Evolutionary conservation across 495 filamentous ascomycete species (phyloP).

Genomic region (Neurospora sp.): DNA sequence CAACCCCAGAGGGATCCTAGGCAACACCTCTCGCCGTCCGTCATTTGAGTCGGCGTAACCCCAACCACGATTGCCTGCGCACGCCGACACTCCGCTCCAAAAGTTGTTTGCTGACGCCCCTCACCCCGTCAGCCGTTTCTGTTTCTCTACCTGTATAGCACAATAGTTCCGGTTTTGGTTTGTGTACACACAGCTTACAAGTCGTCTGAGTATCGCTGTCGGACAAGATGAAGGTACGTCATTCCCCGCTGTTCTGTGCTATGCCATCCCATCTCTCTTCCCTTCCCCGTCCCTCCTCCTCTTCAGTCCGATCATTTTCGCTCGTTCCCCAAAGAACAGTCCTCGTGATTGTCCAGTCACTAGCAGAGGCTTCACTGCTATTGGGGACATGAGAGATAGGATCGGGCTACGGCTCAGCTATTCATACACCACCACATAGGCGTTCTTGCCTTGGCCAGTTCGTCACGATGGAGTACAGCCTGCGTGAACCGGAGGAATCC

Average conservation of each 20-base stretch:
- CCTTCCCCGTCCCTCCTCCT: constrained; percentile 3
- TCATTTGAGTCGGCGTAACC: constrained; percentile 17
- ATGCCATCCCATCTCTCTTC: constrained; percentile 11
- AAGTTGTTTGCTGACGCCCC: constrained; percentile 9
- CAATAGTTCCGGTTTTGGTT: constrained; percentile 1
- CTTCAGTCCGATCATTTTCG: background rate
- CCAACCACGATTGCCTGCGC: constrained; percentile 8
- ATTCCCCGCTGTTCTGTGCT: constrained; percentile 17
- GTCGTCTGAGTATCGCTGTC: constrained; percentile 9
- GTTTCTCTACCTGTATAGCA: background rate
- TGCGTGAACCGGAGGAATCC: background rate
- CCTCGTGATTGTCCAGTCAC: background rate
- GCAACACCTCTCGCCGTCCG: constrained; percentile 1
- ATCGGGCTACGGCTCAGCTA: background rate
- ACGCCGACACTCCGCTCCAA: constrained; percentile 7
- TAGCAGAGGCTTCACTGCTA: background rate
- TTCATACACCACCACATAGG: background rate
- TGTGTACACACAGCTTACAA: constrained; percentile 3
- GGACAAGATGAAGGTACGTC: constrained; percentile 41
- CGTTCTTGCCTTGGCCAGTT: background rate
- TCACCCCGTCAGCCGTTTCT: background rate
- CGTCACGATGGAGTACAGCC: background rate
- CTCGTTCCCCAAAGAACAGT: background rate
- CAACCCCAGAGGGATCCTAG: constrained; percentile 11
- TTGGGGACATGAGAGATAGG: background rate